Evolutionary conservation across 2,329 filamentous ascomycete species (phyloP).

Genomic region (Didymella sp.): DNA sequence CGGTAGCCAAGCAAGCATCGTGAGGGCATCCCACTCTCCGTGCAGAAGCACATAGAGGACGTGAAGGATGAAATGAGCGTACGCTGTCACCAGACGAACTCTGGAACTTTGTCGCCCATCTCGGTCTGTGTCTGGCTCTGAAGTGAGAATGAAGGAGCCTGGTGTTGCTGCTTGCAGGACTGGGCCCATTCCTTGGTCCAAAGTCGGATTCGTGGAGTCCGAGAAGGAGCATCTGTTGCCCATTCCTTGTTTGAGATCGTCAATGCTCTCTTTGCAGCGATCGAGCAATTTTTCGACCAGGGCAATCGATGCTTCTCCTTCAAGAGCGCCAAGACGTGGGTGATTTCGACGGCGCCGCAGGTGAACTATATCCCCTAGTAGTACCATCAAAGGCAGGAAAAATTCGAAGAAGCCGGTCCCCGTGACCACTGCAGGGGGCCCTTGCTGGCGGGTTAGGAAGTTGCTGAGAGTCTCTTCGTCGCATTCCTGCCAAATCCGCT

Average conservation of each 20-base stretch:
- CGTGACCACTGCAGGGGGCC: neutral
- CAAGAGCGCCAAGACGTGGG: neutral
- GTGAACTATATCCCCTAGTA: constrained; percentile 1
- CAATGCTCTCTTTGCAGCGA: constrained; percentile 7
- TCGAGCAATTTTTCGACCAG: neutral
- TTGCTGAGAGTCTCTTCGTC: neutral
- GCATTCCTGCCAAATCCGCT: neutral
- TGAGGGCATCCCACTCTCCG: constrained; percentile 4
- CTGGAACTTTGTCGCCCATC: neutral
- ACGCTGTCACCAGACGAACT: neutral
- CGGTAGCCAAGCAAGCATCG: constrained; percentile 9
- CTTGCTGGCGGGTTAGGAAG: neutral
- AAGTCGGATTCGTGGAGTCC: neutral
- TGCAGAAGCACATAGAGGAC: constrained; percentile 3
- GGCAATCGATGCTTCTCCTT: neutral
- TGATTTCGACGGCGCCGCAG: constrained; percentile 2
- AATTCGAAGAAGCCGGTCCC: constrained; percentile 7
- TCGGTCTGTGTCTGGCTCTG: neutral
- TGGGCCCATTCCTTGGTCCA: neutral
- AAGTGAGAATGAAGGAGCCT: neutral
- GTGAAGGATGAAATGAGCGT: constrained; percentile 6
- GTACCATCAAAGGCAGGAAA: constrained; percentile 2
- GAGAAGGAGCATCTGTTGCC: neutral
- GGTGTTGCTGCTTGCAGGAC: constrained; percentile 2
- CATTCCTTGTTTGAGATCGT: neutral